phyloP scores from a whole-genome alignment of 345 rosid species.

The Barbarea vulgaris region DNA sequence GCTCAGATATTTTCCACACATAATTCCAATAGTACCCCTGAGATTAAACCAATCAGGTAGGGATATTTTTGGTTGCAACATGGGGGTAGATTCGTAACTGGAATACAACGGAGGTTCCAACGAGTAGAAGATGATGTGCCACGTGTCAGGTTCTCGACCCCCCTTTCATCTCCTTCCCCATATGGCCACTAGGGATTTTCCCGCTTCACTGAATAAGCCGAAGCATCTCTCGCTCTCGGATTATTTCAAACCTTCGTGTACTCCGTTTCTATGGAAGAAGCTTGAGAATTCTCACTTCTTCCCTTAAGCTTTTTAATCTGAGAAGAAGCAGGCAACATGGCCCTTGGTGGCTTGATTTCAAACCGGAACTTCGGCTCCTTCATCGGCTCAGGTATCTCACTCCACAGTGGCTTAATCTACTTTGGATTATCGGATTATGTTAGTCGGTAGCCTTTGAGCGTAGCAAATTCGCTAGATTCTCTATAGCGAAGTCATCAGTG shows the following conservation, averaged over 20 bases:
- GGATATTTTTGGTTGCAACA: neutral
- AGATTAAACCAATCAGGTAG: neutral
- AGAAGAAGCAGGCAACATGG: conserved; percentile 50
- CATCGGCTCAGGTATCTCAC: conserved; percentile 59
- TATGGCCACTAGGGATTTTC: conserved; percentile 54
- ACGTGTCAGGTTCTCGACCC: conserved; percentile 69
- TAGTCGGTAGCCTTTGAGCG: neutral
- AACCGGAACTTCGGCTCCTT: conserved; percentile 62
- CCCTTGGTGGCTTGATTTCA: conserved; percentile 76
- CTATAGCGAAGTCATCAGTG: neutral
- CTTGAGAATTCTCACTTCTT: conserved; percentile 21
- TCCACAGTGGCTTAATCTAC: neutral
- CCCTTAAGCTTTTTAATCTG: neutral
- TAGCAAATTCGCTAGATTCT: neutral
- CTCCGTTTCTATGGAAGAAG: conserved; percentile 36
- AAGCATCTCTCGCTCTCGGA: conserved; percentile 18
- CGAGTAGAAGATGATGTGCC: conserved; percentile 55
- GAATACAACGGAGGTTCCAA: conserved; percentile 31
- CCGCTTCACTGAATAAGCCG: conserved; percentile 47
- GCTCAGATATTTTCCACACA: conserved; percentile 28
- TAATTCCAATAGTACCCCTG: conserved; percentile 13
- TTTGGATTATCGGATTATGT: neutral
- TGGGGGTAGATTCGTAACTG: conserved; percentile 33
- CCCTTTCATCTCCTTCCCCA: conserved; percentile 43
- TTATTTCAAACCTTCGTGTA: conserved; percentile 22